Base-by-base conservation (phyloP, 371 early-diverging fungal genomes). In the Lichtheimia ornata region DNA sequence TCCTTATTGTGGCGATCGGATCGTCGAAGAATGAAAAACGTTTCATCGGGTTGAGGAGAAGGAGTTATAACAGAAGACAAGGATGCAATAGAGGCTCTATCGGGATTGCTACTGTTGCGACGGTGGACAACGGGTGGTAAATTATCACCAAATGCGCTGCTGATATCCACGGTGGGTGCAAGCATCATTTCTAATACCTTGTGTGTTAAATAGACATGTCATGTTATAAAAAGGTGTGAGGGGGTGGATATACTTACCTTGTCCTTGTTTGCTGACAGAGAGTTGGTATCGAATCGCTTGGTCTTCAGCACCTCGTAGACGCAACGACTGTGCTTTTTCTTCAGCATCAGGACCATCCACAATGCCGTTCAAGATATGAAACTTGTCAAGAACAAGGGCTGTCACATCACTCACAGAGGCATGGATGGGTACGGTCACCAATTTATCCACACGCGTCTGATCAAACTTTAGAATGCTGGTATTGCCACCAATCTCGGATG, bases 291-390 rank as follows among this genome's bases (percentile, higher is more conserved):
- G 58, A 14, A 71, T 65, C 43, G 69, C 61, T 24, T 67, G 62
- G 25, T 64, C 56, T 28, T 71, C 64, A 12, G 50, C 24, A 11
- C 63, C 72, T 40, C 69, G 61, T 14, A 75, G 43, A 14, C 74
- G 71, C 22, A 79, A 52, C 2, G 73, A 62, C 11, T 57, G 44
- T n/a, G 68, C 64, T 12, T 66, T 55, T 24, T 72, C 70, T 9
- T 64, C 60, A 28, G 62, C 52, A 12, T 59, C 67, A 0, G 43
- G n/a, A 18, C 73, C 74, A 56, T 71, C 72, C 4, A 70, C 79
- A 12, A 82, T 62, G 12, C 82, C 82, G 55, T 81, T 81, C 27
- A 77, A 45, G 18, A 82, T 64, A 63, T 82, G 79, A 57, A 82
- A 82, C 53, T 77, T 78, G 15, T 82, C 79, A 5, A 82, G 57